These are phyloP conservation scores for Pseudocercospora fijiensis DNA, from an alignment of 2,329 filamentous ascomycete species.

Conservation along the genomic window DNA sequence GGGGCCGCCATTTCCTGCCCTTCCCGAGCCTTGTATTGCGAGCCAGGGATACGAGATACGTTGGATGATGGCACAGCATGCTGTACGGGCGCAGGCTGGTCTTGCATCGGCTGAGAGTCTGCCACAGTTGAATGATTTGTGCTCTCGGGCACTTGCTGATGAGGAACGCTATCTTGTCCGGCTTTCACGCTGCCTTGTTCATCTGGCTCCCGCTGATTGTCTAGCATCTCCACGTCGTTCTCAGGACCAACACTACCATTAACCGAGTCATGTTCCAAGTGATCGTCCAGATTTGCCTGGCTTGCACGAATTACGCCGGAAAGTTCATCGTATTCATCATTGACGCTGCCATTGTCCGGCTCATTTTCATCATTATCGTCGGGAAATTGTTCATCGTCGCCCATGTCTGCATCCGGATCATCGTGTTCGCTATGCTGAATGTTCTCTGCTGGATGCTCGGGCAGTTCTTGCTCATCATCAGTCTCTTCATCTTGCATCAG, in stretches of 20 bases:
- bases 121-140: constrained; percentile 45
- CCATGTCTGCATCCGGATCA: constrained; percentile 16
- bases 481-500: constrained; percentile 29
- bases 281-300: constrained; percentile 34
- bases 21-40: constrained; percentile 37
- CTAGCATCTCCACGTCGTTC: constrained; percentile 13
- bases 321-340: constrained; percentile 43
- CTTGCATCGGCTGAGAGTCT: constrained; percentile 44
- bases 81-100: background rate
- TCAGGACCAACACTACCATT: constrained; percentile 10
- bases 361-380: constrained; percentile 20
- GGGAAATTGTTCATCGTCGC: constrained; percentile 9
- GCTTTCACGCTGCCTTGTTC: background rate
- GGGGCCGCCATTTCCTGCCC: constrained; percentile 33
- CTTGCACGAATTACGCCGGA: constrained; percentile 25
- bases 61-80: constrained; percentile 38
- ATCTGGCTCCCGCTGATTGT: constrained; percentile 7
- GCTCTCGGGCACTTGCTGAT: constrained; percentile 4
- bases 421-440: constrained; percentile 19
- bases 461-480: constrained; percentile 20
- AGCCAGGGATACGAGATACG: constrained; percentile 38
- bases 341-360: constrained; percentile 21
- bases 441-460: constrained; percentile 14
- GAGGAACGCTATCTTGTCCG: background rate
- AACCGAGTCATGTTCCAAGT: constrained; percentile 18